Evolutionary conservation across 805 yeast genomes (phyloP), one percentile per base, ranked within the genome.

Genomic region (Metschnikowia amazonensis): DNA sequence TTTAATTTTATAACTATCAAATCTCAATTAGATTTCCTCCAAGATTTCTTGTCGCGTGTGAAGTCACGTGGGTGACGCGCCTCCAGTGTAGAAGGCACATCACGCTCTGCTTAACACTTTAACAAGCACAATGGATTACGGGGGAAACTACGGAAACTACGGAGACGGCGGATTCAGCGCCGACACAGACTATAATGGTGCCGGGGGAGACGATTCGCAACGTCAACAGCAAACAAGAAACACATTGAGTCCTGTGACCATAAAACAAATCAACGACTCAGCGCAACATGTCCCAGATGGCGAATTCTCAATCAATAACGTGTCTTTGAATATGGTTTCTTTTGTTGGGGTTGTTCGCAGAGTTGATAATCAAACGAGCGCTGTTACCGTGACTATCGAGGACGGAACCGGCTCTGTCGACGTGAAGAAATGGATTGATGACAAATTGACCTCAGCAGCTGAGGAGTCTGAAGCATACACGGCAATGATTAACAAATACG

Each of bases 311-410:
- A 65, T 80, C 28, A 74, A 80, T 56, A 80, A 80, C 36, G 76
- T 84, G 33, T 84, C 81, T 45, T 64, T 86, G 43, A 79, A 76
- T 53, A 75, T 79, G 60, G 84, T 86, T 10, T 74, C 82, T 21
- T 63, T 85, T 55, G 79, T 83, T 6, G 95, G 89, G 0, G 80
- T 85, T 17, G 69, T 86, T n/a, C 74, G 92, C 58, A 80, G 79
- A 47, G 77, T 84, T 13, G 72, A 74, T 2, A 81, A 81, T 47
- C 76, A 75, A 47, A 75, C 85, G 1, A 70, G 83, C 6, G 79
- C 80, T 35, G 65, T 82, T 24, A 65, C 67, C 17, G 60, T 84
- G 36, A 79, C 81, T 16, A 58, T 86, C n/a, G 94, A 86, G 57
- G 95, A 86, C 60, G 92, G 94, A 9, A 82, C 94, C 43, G 65